A percentile compares a stretch with the other conserved stretches of the same genome.
phyloP scores from a whole-genome alignment of 2,329 filamentous ascomycete genomes.

The Aspergillus quadricinctus region DNA sequence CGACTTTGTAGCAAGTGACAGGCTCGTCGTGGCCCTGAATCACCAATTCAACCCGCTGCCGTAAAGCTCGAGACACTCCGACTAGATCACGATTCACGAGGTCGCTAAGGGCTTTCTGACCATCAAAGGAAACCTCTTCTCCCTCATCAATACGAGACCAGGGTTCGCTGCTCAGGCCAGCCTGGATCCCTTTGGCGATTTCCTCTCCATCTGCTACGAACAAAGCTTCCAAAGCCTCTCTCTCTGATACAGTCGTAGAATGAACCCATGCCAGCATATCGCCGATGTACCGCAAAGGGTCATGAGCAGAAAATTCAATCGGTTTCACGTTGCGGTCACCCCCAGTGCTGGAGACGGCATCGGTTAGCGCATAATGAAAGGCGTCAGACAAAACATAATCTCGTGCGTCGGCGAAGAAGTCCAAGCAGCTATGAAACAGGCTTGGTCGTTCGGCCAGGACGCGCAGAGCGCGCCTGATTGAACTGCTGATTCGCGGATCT shows the following conservation, averaged over 20 bases:
- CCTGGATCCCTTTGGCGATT: constrained; percentile 75
- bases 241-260: constrained; percentile 87
- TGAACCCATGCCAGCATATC: constrained; percentile 99
- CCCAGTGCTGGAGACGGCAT: constrained; percentile 55
- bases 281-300: constrained; percentile 83
- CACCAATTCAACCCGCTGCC: constrained; percentile 84
- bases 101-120: constrained; percentile 73
- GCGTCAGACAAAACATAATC: constrained; percentile 82
- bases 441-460: constrained; percentile 85
- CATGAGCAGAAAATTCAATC: constrained; percentile 90
- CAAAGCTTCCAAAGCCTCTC: constrained; percentile 83
- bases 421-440: constrained; percentile 87
- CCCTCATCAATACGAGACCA: constrained; percentile 67
- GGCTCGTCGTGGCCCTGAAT: constrained; percentile 90
- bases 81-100: constrained; percentile 82
- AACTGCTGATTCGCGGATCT: constrained; percentile 83
- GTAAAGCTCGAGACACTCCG: constrained; percentile 76
- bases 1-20: constrained; percentile 81
- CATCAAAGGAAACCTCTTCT: constrained; percentile 64
- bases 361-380: constrained; percentile 84
- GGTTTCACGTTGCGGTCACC: constrained; percentile 69
- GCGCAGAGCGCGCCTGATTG: constrained; percentile 76
- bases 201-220: constrained; percentile 90
- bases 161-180: constrained; percentile 74
- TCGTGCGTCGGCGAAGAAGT: constrained; percentile 86